A percentile compares a stretch with the other conserved stretches of the same genome.
phyloP scores from a whole-genome alignment of 495 filamentous ascomycete species.

The Bryoglossum gracile region DNA sequence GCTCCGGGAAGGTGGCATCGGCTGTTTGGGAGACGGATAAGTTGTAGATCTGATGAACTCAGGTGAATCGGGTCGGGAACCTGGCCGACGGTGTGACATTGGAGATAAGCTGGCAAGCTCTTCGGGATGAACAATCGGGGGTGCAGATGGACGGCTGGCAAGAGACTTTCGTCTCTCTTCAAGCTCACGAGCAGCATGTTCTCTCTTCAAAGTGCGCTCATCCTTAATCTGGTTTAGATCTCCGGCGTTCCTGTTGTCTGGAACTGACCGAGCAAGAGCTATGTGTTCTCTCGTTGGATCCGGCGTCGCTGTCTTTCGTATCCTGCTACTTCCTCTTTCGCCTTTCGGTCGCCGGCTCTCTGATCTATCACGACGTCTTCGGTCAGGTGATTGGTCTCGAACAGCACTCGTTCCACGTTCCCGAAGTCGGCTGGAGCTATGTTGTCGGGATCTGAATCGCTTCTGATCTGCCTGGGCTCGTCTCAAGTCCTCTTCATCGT shows the following conservation, averaged over 20 bases:
- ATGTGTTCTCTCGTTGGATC: constrained; percentile 20
- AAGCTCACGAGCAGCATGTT: constrained; percentile 75
- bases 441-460: constrained; percentile 44
- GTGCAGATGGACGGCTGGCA: constrained; percentile 68
- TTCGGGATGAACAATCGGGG: constrained; percentile 73
- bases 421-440: constrained; percentile 51
- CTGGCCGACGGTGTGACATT: constrained; percentile 25
- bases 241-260: constrained; percentile 19
- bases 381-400: constrained; percentile 42
- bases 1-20: constrained; percentile 35
- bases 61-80: constrained; percentile 32
- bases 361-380: constrained; percentile 40
- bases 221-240: constrained; percentile 35
- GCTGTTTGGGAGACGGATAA: constrained; percentile 30
- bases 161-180: constrained; percentile 81
- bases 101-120: constrained; percentile 45
- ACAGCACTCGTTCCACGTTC: constrained; percentile 40
- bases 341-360: constrained; percentile 39
- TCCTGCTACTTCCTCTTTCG: constrained; percentile 29
- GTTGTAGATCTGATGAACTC: constrained; percentile 24
- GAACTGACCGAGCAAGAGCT: constrained; percentile 23
- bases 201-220: constrained; percentile 56
- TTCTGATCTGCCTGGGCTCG: constrained; percentile 55
- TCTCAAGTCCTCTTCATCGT: constrained; percentile 42
- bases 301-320: constrained; percentile 18